These are phyloP conservation scores for Lumnitzera littorea DNA, from an alignment of 345 rosid species.

Conservation along the genomic window DNA sequence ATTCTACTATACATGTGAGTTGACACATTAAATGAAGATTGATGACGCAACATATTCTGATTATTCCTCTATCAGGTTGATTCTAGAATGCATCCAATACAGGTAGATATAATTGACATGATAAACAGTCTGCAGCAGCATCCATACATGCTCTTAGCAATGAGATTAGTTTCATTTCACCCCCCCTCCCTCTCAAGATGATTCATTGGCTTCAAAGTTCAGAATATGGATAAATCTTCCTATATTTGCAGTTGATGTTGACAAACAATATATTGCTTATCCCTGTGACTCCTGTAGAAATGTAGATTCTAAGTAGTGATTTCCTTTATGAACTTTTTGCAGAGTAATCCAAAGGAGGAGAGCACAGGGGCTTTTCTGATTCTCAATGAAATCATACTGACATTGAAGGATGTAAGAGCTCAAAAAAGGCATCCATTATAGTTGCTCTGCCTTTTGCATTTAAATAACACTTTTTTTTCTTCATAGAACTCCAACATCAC, in stretches of 20 bases:
- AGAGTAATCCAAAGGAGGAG: slow-evolving; percentile 66
- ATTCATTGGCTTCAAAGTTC: neutral
- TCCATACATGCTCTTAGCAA: neutral
- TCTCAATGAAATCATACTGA: slow-evolving; percentile 81
- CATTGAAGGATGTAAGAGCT: slow-evolving; percentile 73
- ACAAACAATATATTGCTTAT: too few species aligned
- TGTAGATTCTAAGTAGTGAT: too few species aligned
- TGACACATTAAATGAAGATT: too few species aligned
- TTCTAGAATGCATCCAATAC: neutral
- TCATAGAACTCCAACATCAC: too few species aligned
- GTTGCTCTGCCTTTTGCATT: neutral
- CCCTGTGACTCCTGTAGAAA: too few species aligned
- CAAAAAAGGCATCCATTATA: slow-evolving; percentile 3
- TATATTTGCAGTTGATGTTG: too few species aligned
- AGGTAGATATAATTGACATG: too few species aligned
- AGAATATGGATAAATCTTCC: too few species aligned
- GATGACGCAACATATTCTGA: too few species aligned
- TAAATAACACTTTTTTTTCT: neutral
- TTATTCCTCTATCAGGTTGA: neutral
- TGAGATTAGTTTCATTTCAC: too few species aligned
- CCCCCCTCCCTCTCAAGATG: neutral
- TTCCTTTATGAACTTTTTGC: slow-evolving; percentile 15
- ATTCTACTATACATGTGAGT: neutral
- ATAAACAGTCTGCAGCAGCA: neutral
- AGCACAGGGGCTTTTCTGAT: slow-evolving; percentile 72